Evolutionary conservation across 192 early-diverging fungal genomes (phyloP).

Genomic region (Podila minutissima): DNA sequence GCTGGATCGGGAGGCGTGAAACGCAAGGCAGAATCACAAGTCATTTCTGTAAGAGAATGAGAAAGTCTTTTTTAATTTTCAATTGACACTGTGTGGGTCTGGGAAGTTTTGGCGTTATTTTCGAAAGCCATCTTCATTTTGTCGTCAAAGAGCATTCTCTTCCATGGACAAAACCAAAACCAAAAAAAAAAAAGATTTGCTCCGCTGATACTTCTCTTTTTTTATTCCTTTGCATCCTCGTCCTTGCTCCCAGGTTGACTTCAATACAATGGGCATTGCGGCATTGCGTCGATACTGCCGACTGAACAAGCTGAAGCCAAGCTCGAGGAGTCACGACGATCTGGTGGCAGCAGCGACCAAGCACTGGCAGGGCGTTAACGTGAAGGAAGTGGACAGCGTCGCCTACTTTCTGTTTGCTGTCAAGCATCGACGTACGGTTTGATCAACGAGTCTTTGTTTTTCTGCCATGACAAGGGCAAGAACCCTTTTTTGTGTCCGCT

Average conservation of each 20-base stretch:
- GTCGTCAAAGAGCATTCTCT: no score
- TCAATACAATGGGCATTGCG: conserved; percentile 19
- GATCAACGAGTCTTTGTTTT: neutral
- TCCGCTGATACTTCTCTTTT: neutral
- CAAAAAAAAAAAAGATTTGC: no score
- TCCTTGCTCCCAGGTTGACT: conserved; percentile 14
- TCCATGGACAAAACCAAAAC: no score
- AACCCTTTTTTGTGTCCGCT: neutral
- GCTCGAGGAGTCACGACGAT: conserved; percentile 32
- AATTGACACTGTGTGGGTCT: no score
- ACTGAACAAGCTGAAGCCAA: conserved; percentile 45
- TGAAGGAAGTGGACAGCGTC: conserved; percentile 42
- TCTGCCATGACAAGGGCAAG: neutral
- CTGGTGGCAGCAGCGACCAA: conserved; percentile 24
- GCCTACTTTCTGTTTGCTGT: conserved; percentile 52
- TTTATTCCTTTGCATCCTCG: neutral
- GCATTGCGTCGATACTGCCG: conserved; percentile 46
- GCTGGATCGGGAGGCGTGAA: conserved; percentile 7
- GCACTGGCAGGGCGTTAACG: conserved; percentile 26
- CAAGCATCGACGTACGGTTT: conserved; percentile 47
- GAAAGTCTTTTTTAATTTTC: no score
- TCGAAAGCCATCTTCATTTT: no score
- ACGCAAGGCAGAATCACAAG: conserved; percentile 41
- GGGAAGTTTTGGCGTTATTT: no score
- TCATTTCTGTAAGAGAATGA: conserved; percentile 23